Percentiles rank a stretch among this genome's conserved stretches.
Conservation (phyloP, 148 eudicot genomes). For the Nepenthes gracilis region DNA sequence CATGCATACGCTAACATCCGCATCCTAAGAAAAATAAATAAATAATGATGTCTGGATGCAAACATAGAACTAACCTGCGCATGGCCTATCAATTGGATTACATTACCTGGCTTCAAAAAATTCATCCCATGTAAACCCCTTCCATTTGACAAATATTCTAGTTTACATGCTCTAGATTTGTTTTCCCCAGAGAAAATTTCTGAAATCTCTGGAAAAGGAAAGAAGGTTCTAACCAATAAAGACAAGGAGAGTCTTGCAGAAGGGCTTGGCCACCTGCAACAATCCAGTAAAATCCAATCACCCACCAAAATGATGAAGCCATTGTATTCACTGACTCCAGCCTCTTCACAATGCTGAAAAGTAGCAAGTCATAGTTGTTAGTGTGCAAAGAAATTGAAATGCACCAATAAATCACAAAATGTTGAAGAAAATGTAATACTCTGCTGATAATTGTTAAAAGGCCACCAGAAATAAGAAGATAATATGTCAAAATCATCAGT, state of each 20-base stretch:
- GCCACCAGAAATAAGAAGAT: background rate
- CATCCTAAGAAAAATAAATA: no score
- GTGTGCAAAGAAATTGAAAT: background rate
- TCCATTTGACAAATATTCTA: no score
- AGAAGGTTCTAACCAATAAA: constrained; percentile 39
- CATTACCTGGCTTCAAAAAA: no score
- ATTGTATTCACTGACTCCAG: constrained; percentile 41
- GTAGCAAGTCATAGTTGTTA: background rate
- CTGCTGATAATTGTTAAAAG: background rate
- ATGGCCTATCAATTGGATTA: no score
- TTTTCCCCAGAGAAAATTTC: no score
- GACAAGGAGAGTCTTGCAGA: constrained; percentile 49
- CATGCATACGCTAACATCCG: no score
- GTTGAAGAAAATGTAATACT: background rate
- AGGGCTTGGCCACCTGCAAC: constrained; percentile 51
- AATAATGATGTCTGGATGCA: no score
- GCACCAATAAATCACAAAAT: background rate
- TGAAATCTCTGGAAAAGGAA: no score
- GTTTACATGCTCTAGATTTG: no score
- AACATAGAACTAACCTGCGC: no score
- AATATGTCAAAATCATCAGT: background rate
- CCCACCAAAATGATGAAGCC: constrained; percentile 62
- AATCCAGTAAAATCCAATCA: constrained; percentile 52
- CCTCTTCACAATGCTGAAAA: constrained; percentile 42
- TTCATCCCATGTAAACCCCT: no score